Evolutionary conservation across 176 grass and related monocot species (phyloP), one percentile per base, ranked within the genome.

Genomic region (Musa schizocarpa): DNA sequence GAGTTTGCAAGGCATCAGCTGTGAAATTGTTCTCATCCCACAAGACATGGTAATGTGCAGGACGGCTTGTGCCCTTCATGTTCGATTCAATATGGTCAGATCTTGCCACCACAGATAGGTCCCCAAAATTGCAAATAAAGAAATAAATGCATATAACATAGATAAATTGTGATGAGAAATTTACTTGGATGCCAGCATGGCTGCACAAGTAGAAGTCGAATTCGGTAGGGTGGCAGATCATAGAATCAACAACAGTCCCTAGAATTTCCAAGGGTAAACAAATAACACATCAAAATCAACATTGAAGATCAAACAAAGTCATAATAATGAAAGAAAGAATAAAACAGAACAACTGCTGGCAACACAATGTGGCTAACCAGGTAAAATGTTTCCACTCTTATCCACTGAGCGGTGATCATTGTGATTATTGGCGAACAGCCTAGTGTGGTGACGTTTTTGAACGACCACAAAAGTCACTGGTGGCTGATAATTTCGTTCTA

Each of bases 191-290:
- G 17, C 89, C 93, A 65, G 89, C 83, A 83, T 96, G 93, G 74
- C 85, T 92, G 63, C 83, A 86, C 50, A 96, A 52, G 81, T 86
- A 96, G 76, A 96, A 96, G 78, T 96, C 93, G 26, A 90, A 90
- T 43, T 88, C 83, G 19, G 79, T 90, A 43, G 89, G 89, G 64
- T 96, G 89, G 49, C 93, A 96, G 24, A 96, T 96, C 76, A 77
- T 75, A 17, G 24, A 75, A 75, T 96, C 89, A 74, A 96, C 83
- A 2, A 96, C 89, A 19, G 87, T 92, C 12, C 93, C 93, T 92
- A 11, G 43, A 11, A 70, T 56, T 56, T 56, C 9, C 9, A 49
- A 14, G 62, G 22, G 10, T 8, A 9, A 22, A 20, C 14, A 66
- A 17, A 75, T 78, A 84, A 19, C 56, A 13, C 59, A 82, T 69